Evolutionary conservation across 805 yeast genomes (phyloP), one percentile per base, ranked within the genome.

Genomic region (Lipomyces sp.): DNA sequence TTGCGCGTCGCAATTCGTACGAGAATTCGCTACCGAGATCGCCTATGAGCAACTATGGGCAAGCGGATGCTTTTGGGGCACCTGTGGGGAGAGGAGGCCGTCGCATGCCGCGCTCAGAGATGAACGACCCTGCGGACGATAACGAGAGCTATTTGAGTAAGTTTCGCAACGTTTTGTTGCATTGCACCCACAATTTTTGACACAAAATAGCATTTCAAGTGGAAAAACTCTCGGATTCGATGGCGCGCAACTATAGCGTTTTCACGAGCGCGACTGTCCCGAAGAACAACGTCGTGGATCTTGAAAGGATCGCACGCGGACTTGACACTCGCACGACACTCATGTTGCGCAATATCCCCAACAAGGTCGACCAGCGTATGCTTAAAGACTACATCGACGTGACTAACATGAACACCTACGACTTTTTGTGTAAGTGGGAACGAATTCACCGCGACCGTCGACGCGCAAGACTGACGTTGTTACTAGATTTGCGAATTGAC

Each of bases 311-410:
- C 42, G 63, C 65, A 13, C 45, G 57, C 3, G 79, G 79, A 1
- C 52, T 58, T 32, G 81, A 78, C 53, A 65, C 66, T 33, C 65
- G 82, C 34, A 73, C 71, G 8, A 77, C 82, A 0, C 60, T 78
- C 35, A 76, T 78, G 82, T 69, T 78, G 31, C 70, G 79, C 47
- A 78, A 78, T 52, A 77, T 78, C 39, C 82, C 82, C 28, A 78
- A 78, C 61, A 76, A 75, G 58, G 69, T 76, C 28, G 72, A 65
- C 40, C 78, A 75, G 55, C 65, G 69, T 31, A 70, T 72, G 57
- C 68, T 78, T 36, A 74, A 77, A 55, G 69, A 68, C 28, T 72
- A 73, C 58, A 62, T 78, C 29, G 80, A 78, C 57, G 65, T 58
- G 23, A 75, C 80, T 2, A 75, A 74, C 61, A 59, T 64, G 54